Evolutionary conservation across 2,329 filamentous ascomycete genomes (phyloP), one percentile per base, ranked within the genome.

Genomic region (Aspergillus fijiensis): DNA sequence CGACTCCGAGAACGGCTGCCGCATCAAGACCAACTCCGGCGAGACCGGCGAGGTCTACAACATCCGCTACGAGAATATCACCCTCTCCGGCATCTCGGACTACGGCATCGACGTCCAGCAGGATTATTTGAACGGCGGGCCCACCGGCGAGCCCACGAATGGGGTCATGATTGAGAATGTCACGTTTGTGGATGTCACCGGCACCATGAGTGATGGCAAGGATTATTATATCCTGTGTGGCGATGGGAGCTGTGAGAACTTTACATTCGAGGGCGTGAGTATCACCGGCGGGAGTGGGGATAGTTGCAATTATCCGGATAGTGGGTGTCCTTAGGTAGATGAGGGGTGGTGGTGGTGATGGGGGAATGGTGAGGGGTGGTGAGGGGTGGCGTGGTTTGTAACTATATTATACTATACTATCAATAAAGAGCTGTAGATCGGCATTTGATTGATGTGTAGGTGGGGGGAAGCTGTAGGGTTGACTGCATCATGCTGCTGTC

Each of bases 61-160:
- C 60, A 71, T 83, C 57, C 77, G 75, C 23, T 84, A 81, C 72
- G 70, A 74, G 61, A 78, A 81, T 65, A 82, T 83, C 62, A 72
- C 71, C 4, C 67, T 84, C 47, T 71, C 69, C 39, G 74, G 76
- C 55, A 81, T 82, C 62, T 68, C 72, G 33, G 76, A 77, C 61
- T 82, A 83, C 65, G 81, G 81, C n/a, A 81, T 84, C 58, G 80
- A 81, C 60, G 74, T 83, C 48, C 75, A 82, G 70, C 80, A 84
- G 70, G 81, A 84, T 66, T 84, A 83, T 64, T 66, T 81, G 57
- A 84, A 83, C 63, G 81, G 77, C 12, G 76, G 76, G 4, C 68
- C 76, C 5, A 77, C 72, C 6, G 77, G 76, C 1, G 61, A 63
- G 10, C 72, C 77, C 5, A 72, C 72, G 1, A 77, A 76, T 53